Percentiles rank a stretch among this genome's conserved stretches.
These are phyloP conservation scores for Crithidia mellificae DNA, from an alignment of 208 protist genomes.

Conservation along the genomic window DNA sequence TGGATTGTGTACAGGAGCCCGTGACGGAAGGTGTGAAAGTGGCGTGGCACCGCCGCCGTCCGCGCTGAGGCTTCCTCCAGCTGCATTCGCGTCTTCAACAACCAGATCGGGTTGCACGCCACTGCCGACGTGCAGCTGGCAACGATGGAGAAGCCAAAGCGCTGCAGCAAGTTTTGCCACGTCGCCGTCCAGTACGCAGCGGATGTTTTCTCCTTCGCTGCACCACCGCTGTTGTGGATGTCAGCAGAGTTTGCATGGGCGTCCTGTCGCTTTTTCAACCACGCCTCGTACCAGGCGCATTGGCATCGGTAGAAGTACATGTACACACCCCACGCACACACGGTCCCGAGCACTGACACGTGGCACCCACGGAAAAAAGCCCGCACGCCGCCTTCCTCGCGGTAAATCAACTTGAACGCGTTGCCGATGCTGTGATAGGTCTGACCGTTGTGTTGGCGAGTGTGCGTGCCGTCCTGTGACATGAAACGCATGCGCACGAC, in stretches of 20 bases:
- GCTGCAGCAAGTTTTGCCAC: constrained; percentile 46
- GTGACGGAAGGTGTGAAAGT: constrained; percentile 62
- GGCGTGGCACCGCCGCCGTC: constrained; percentile 24
- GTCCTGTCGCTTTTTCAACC: no score
- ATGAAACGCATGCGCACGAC: constrained; percentile 88
- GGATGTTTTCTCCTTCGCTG: not conserved
- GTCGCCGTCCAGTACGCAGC: constrained; percentile 13
- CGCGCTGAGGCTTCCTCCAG: constrained; percentile 52
- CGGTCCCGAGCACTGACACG: constrained; percentile 59
- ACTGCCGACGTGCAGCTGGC: constrained; percentile 66
- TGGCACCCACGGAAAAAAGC: constrained; percentile 76
- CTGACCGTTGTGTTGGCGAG: constrained; percentile 76
- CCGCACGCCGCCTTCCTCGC: constrained; percentile 52
- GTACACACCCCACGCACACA: constrained; percentile 81
- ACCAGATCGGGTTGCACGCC: constrained; percentile 86
- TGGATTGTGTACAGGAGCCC: constrained; percentile 62
- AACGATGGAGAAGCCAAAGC: constrained; percentile 56
- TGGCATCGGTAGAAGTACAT: constrained; percentile 86
- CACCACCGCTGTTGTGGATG: no score
- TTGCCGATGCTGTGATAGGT: constrained; percentile 49
- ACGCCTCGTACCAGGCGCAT: constrained; percentile 19
- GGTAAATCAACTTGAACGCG: constrained; percentile 43
- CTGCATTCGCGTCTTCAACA: constrained; percentile 91
- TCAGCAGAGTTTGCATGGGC: no score
- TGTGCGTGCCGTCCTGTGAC: constrained; percentile 75